Evolutionary conservation across 2,329 filamentous ascomycete genomes (phyloP), one percentile per base, ranked within the genome.

Genomic region (Pseudodiploospora longispora): DNA sequence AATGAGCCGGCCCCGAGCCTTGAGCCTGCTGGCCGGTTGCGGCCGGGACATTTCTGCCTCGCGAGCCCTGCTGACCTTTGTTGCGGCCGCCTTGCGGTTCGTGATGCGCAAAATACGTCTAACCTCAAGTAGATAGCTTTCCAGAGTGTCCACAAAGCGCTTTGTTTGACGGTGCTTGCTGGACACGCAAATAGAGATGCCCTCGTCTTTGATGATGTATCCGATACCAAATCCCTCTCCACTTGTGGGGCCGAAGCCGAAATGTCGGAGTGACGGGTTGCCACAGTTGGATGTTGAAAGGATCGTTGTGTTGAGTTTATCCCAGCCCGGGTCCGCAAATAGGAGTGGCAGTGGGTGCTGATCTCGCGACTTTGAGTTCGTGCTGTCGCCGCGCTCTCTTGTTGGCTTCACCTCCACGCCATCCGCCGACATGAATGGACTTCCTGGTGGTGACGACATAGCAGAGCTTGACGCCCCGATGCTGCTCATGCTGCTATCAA

Each of bases 221-320:
- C 93, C 93, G 44, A 98, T 96, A 30, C 93, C 93, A 59, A 97
- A 97, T 0, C 93, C 93, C 52, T 96, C 89, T 2, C 83, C 91
- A 1, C 87, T 91, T 0, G 91, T 95, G 2, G 93, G 93, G 0
- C 93, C 93, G 60, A 98, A 98, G 4, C 93, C 93, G 57, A 98
- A 98, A 56, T 97, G 91, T 2, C 93, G 82, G 12, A 98, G 80
- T 0, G 85, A 88, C 0, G 93, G 93, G 65, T 97, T 98, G 47
- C 93, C 93, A 65, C 93, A 98, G 71, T 98, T 98, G n/a, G 90
- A 96, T 0, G 93, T 97, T 6, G 87, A 95, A 34, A 98, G 72
- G 51, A 97, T 87, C 6, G 91, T 97, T 50, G 79, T 94, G 70
- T 97, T 97, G 52, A 96, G 78, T 61, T 86, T 90, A 64, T 97